Evolutionary conservation across 192 early-diverging fungal genomes (phyloP).

Genomic region (Entophlyctis luteolus): DNA sequence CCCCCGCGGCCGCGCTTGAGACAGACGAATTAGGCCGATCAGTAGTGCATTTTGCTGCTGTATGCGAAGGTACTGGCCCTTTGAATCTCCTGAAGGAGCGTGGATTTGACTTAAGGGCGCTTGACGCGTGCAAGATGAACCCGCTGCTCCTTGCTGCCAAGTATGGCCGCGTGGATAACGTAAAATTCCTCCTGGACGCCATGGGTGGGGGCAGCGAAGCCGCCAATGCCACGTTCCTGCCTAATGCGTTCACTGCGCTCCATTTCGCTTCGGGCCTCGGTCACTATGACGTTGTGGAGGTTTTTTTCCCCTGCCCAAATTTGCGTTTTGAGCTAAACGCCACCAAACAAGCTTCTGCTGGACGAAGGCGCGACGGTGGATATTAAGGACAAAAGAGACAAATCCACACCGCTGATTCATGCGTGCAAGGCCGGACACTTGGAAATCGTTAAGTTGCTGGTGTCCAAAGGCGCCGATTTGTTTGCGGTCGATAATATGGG

Average conservation of each 20-base stretch:
- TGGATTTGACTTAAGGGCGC: slow-evolving; percentile 25
- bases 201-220: slow-evolving; percentile 20
- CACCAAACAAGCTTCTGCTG: slow-evolving; percentile 23
- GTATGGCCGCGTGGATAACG: slow-evolving; percentile 37
- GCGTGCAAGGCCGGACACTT: slow-evolving; percentile 24
- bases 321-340: background rate
- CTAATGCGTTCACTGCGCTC: slow-evolving; percentile 24
- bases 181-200: slow-evolving; percentile 29
- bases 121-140: slow-evolving; percentile 37
- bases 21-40: slow-evolving; percentile 42
- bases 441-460: slow-evolving; percentile 36
- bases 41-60: slow-evolving; percentile 50
- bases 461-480: slow-evolving; percentile 38
- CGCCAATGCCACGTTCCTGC: slow-evolving; percentile 40
- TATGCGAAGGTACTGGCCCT: slow-evolving; percentile 35
- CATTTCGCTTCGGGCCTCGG: slow-evolving; percentile 35
- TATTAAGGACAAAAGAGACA: slow-evolving; percentile 26
- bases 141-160: slow-evolving; percentile 50
- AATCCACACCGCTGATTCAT: slow-evolving; percentile 22
- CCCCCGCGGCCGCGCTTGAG: slow-evolving; percentile 27
- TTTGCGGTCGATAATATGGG: slow-evolving; percentile 33
- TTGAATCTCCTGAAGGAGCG: slow-evolving; percentile 42
- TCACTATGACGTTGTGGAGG: slow-evolving; percentile 33
- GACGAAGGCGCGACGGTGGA: slow-evolving; percentile 37
- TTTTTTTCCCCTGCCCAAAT: background rate